Evolutionary conservation across 176 grass and related monocot species (phyloP).

Genomic region (Otatea glauca): DNA sequence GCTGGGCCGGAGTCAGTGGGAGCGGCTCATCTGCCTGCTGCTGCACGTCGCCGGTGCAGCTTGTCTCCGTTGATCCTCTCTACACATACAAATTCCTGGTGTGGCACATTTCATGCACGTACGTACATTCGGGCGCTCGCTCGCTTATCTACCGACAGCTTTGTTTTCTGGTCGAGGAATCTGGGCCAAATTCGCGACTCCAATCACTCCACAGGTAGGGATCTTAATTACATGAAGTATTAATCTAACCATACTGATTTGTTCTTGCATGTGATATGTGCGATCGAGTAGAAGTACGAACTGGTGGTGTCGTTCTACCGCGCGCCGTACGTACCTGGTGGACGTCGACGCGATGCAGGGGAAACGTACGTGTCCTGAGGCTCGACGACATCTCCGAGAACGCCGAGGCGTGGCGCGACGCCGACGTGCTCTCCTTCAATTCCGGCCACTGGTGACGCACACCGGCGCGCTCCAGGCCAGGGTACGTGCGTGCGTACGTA

Average conservation of each 20-base stretch:
- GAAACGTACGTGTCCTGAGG: conserved; percentile 68
- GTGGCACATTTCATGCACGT: neutral
- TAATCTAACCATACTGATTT: neutral
- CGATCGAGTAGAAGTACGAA: conserved; percentile 55
- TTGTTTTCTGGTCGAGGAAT: neutral
- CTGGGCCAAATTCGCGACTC: neutral
- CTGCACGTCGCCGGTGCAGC: conserved; percentile 56
- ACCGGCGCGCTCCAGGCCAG: conserved; percentile 70
- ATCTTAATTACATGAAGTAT: neutral
- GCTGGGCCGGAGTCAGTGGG: conserved; percentile 89
- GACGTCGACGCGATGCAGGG: conserved; percentile 80
- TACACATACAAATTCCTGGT: conserved; percentile 86
- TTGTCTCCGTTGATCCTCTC: conserved; percentile 73
- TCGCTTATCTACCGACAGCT: neutral
- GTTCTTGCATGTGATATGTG: neutral
- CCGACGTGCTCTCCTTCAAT: conserved; percentile 87
- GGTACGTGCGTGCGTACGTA: conserved; percentile 28
- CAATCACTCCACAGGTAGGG: no score
- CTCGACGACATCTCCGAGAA: conserved; percentile 74
- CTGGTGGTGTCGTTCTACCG: conserved; percentile 79
- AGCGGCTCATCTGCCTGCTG: conserved; percentile 95
- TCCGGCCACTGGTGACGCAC: conserved; percentile 99
- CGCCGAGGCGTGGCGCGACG: conserved; percentile 70
- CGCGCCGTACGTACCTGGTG: conserved; percentile 73
- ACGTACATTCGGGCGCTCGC: no score